A percentile compares a stretch with the other conserved stretches of the same genome.
These are phyloP conservation scores for Fusarium dlaminii DNA, from an alignment of 2,329 filamentous ascomycete genomes.

Conservation along the genomic window DNA sequence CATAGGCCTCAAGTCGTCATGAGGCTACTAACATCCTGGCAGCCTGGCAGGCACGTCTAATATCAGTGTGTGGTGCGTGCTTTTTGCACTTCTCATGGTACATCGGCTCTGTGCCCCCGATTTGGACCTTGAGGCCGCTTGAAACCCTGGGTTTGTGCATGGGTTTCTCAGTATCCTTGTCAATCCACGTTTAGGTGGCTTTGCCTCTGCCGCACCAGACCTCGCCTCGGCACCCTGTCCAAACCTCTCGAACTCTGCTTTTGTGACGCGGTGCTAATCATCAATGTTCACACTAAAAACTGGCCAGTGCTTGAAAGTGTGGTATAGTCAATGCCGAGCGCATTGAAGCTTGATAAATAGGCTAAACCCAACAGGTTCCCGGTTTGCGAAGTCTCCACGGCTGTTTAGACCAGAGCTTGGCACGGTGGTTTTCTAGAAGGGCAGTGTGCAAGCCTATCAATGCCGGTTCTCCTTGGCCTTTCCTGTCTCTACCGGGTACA, in stretches of 20 bases:
- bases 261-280: constrained; percentile 23
- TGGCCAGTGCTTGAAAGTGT: constrained; percentile 15
- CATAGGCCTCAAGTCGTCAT: constrained; percentile 6
- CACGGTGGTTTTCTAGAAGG: constrained; percentile 37
- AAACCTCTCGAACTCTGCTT: constrained; percentile 14
- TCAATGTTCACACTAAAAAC: constrained; percentile 30
- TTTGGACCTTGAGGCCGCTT: constrained; percentile 36
- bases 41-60: constrained; percentile 17
- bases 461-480: constrained; percentile 32
- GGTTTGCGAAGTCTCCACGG: constrained; percentile 22
- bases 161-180: constrained; percentile 31
- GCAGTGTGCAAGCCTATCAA: constrained; percentile 30
- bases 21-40: constrained; percentile 33
- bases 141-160: constrained; percentile 27
- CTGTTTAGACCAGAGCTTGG: constrained; percentile 13
- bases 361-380: constrained; percentile 17
- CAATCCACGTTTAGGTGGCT: constrained; percentile 27
- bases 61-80: constrained; percentile 36
- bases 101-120: constrained; percentile 33
- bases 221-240: constrained; percentile 29
- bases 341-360: constrained; percentile 13
- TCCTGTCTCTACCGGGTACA: constrained; percentile 24
- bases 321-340: constrained; percentile 13
- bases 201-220: constrained; percentile 25
- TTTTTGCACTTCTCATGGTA: constrained; percentile 18